Base-by-base conservation (phyloP, 2,329 filamentous ascomycete species). In the Diaporthe vaccinii region DNA sequence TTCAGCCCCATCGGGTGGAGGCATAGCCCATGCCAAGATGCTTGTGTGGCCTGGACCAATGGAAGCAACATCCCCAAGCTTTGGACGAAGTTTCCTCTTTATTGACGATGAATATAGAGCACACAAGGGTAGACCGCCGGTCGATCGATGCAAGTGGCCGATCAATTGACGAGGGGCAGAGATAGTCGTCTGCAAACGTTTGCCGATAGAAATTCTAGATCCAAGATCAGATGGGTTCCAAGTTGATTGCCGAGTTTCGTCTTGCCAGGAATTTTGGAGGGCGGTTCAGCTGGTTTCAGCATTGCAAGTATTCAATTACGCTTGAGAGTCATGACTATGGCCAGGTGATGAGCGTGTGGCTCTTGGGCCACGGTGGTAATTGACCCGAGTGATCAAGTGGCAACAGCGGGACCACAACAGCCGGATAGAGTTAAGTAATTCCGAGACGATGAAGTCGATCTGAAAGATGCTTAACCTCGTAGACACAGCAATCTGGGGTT, bases 201-300 rank as follows among this genome's bases (percentile, higher is more conserved):
- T 51, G 46, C 44, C 12, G 62, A 36, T 25, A 51, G 61, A 53
- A 36, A 39, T 46, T 51, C 46, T 51, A 53, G 46, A 41, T 53
- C 62, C 46, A 68, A 68, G 62, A 39, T 68, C 46, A 68, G 65
- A 68, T 68, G 65, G 46, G 65, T 68, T 53, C 46, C 46, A 53
- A 12, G 34, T 68, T 68, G 65, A 68, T 53, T 68, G 31, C 65
- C 65, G 65, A 53, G 65, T 68, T 53, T 68, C 65, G 46, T 41
- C 22, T 28, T 68, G 65, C 65, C 65, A 53, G 46, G 65, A 53
- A 68, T 39, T 28, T 12, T 5, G 4, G 20, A 53, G 34, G 46
- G 53, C 46, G n/a, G 46, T 15, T 68, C 65, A 53, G 65, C 65
- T 68, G 65, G 65, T 68, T 68, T 68, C 65, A 68, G 65, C 31